phyloP scores from a whole-genome alignment of 2,329 filamentous ascomycete genomes.

The Phyllosticta citrichinensis region DNA sequence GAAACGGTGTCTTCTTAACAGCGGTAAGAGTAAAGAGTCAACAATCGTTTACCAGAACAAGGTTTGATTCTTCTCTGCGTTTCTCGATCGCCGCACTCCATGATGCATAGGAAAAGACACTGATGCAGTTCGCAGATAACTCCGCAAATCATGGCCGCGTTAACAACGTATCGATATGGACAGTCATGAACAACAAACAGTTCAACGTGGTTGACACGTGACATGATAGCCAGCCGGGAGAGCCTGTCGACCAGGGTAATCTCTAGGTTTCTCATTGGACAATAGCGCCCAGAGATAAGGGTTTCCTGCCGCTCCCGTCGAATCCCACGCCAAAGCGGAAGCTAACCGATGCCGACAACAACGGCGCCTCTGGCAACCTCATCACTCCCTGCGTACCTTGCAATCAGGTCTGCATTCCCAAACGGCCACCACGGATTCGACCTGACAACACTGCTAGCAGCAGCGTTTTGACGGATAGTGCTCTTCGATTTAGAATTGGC shows the following conservation, averaged over 20 bases:
- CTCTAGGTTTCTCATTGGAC: neutral
- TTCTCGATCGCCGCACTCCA: too few relatives aligned
- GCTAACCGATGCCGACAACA: neutral
- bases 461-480: neutral
- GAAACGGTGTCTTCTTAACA: too few relatives aligned
- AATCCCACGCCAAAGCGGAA: neutral
- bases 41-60: too few relatives aligned
- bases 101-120: too few relatives aligned
- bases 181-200: neutral
- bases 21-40: too few relatives aligned
- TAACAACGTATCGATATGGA: too few relatives aligned
- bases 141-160: too few relatives aligned
- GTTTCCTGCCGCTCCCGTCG: neutral
- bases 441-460: neutral
- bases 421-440: neutral
- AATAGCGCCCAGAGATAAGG: neutral
- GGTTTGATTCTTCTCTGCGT: too few relatives aligned
- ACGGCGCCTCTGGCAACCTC: neutral
- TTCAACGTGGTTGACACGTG: neutral
- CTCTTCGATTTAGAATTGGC: neutral
- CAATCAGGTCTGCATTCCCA: neutral
- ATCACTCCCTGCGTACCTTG: neutral
- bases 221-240: neutral
- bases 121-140: too few relatives aligned
- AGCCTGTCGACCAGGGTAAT: neutral